Evolutionary conservation across 2,329 filamentous ascomycete genomes (phyloP).

Genomic region (Cordyceps javanica): DNA sequence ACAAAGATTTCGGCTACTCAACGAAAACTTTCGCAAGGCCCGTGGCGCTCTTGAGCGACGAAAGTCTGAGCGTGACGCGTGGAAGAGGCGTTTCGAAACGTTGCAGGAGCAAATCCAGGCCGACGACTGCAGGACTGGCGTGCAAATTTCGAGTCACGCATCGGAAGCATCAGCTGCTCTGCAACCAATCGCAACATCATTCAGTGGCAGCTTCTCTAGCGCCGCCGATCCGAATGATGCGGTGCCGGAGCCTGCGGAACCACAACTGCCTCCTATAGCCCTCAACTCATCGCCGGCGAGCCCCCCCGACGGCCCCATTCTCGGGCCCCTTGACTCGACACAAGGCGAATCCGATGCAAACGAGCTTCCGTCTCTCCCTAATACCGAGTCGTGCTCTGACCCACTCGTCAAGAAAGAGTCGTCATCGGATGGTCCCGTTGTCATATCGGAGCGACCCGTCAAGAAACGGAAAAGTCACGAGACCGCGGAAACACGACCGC

Average conservation of each 20-base stretch:
- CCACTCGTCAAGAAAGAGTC: slow-evolving; percentile 42
- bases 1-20: slow-evolving; percentile 35
- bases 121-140: slow-evolving; percentile 33
- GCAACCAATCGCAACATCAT: neutral
- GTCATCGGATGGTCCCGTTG: slow-evolving; percentile 45
- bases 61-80: slow-evolving; percentile 36
- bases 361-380: slow-evolving; percentile 20
- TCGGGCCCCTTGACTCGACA: slow-evolving; percentile 22
- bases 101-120: slow-evolving; percentile 38
- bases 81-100: slow-evolving; percentile 38
- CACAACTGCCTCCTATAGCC: slow-evolving; percentile 22
- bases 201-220: slow-evolving; percentile 5
- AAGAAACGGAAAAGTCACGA: slow-evolving; percentile 39
- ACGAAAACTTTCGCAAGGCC: slow-evolving; percentile 34
- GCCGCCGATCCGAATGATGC: slow-evolving; percentile 6
- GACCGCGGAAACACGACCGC: slow-evolving; percentile 19
- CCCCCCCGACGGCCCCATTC: neutral
- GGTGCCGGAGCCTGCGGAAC: slow-evolving; percentile 13
- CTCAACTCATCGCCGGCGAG: slow-evolving; percentile 17
- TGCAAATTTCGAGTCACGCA: slow-evolving; percentile 21
- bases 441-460: slow-evolving; percentile 44
- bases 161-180: neutral
- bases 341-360: slow-evolving; percentile 21
- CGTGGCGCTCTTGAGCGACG: slow-evolving; percentile 34
- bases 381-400: slow-evolving; percentile 6